Base-by-base conservation (phyloP, 225 moss, liverwort and hornwort species). In the Sphagnum contortum region DNA sequence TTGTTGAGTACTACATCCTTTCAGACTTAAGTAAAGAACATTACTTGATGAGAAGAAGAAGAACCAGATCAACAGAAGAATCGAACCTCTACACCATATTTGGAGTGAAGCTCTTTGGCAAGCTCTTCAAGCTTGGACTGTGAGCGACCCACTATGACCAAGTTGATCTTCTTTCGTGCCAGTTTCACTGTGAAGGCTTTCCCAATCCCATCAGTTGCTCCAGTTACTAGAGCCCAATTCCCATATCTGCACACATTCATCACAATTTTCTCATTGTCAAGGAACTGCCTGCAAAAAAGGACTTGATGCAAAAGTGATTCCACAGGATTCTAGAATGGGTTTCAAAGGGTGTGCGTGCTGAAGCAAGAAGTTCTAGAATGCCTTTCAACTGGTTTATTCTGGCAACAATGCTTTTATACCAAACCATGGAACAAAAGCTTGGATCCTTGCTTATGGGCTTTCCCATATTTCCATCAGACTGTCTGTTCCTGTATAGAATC, bases 131-230 rank as follows among this genome's bases (percentile, higher is more conserved):
- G 75, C 78, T 88, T 88, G 44, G 77, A 60, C 11, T 50, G 73
- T 45, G 88, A 82, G 56, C 88, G 80, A n/a, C 88, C 85, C 57
- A 88, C 85, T 10, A 88, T 80, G 44, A 82, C 85, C 9, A 82
- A 76, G 13, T 85, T 85, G 53, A 85, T 85, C 29, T 78, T 82
- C 61, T 76, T 68, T 57, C 72, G 69, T n/a, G 88, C 85, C 50
- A 88, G 55, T 62, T 82, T 65, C 45, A 75, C 48, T 61, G 85
- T 69, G 68, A 82, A 69, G 4, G 88, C 82, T 49, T 75, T 75
- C 6, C 88, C 88, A 50, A 88, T 88, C 10, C 88, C 88, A 67
- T 88, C 88, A 0, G 88, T 85, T 54, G 85, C 71, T 45, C 88
- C 88, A 48, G 88, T 88, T 2, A 88, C 73, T 48, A 85, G 58